These are phyloP conservation scores for Lepidium campestre DNA, from an alignment of 441 rosid genomes.

Conservation along the genomic window DNA sequence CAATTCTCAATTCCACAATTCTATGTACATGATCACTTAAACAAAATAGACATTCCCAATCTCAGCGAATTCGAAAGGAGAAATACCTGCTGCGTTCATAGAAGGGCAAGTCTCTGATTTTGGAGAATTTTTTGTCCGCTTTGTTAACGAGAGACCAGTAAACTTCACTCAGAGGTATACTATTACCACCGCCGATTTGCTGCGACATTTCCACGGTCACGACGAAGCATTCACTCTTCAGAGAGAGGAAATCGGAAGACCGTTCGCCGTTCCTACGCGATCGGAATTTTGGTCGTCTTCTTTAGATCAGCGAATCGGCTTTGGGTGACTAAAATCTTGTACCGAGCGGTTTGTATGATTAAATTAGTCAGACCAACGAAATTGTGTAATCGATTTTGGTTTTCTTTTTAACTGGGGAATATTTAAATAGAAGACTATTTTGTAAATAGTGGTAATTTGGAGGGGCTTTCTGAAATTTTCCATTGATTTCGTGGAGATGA, in stretches of 20 bases:
- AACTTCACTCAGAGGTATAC: constrained; percentile 74
- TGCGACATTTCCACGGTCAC: constrained; percentile 37
- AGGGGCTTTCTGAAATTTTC: neutral
- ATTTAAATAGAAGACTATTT: neutral
- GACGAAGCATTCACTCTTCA: neutral
- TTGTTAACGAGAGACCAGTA: constrained; percentile 93
- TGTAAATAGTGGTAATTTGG: neutral
- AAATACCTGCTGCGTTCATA: constrained; percentile 84
- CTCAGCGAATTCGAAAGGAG: neutral
- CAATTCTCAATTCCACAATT: neutral
- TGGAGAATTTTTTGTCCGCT: constrained; percentile 94
- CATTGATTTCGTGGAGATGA: neutral
- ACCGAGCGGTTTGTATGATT: constrained; percentile 14
- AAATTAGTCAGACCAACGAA: neutral
- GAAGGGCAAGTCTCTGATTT: constrained; percentile 94
- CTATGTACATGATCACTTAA: neutral
- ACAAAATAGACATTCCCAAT: neutral
- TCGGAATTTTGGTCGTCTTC: constrained; percentile 21
- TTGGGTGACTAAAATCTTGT: neutral
- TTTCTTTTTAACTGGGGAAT: neutral
- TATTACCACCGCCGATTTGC: constrained; percentile 35
- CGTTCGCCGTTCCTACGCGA: constrained; percentile 15
- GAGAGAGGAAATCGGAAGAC: neutral
- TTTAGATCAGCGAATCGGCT: constrained; percentile 7
- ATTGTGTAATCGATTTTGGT: neutral